Evolutionary conservation across 305 asterid genomes (phyloP).

Genomic region (Plantago coronopus): DNA sequence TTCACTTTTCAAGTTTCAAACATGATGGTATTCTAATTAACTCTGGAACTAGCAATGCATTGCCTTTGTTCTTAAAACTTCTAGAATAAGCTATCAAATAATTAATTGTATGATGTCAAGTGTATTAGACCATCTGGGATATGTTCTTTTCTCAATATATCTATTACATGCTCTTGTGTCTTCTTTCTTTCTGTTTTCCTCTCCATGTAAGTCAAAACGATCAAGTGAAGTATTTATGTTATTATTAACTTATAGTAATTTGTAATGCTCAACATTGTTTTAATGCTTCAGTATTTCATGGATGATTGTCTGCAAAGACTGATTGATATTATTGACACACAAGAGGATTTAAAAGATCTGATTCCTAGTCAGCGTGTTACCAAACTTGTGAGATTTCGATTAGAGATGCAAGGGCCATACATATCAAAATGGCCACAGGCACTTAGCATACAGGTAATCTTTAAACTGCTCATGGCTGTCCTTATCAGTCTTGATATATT

Average conservation of each 20-base stretch:
- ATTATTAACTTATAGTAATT: background rate
- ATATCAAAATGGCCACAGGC: constrained; percentile 93
- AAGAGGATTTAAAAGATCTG: constrained; percentile 52
- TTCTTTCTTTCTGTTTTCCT: too few species aligned
- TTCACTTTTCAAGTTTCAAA: too few species aligned
- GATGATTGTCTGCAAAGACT: constrained; percentile 89
- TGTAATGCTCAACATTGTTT: too few species aligned
- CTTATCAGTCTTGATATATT: constrained; percentile 6
- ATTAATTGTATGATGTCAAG: background rate
- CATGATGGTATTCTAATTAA: background rate
- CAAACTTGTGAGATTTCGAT: constrained; percentile 65
- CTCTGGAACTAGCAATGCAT: background rate
- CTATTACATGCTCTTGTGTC: background rate
- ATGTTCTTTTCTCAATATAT: background rate
- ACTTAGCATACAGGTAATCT: constrained; percentile 82
- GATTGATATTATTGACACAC: constrained; percentile 55
- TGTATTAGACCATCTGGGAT: background rate
- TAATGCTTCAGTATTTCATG: constrained; percentile 69
- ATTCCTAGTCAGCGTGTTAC: constrained; percentile 74
- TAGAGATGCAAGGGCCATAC: constrained; percentile 90
- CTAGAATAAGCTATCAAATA: too few species aligned
- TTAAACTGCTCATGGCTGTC: constrained; percentile 7
- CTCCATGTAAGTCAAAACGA: background rate
- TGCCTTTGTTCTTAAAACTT: background rate
- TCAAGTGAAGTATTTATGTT: too few species aligned